Evolutionary conservation across 495 filamentous ascomycete species (phyloP).

Genomic region (Aspergillus funiculosus): DNA sequence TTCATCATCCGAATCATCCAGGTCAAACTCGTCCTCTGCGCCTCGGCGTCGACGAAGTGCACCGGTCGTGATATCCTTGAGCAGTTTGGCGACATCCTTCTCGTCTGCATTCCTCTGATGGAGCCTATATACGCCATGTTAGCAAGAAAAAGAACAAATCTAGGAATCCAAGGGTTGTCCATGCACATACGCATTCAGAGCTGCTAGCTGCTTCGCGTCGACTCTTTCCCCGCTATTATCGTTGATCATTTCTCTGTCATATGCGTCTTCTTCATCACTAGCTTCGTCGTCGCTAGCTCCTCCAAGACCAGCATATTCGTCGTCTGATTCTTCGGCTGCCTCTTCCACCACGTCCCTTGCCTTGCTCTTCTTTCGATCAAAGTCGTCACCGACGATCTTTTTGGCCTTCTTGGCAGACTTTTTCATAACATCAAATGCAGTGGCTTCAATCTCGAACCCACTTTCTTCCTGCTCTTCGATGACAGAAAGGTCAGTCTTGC

Average conservation of each 20-base stretch:
- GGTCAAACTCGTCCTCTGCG: conserved; percentile 66
- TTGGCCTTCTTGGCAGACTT: conserved; percentile 57
- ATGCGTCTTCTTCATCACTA: conserved; percentile 60
- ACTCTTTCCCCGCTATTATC: conserved; percentile 72
- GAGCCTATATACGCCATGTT: conserved; percentile 23
- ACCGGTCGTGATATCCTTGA: conserved; percentile 86
- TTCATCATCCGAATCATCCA: conserved; percentile 84
- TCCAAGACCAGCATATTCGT: conserved; percentile 94
- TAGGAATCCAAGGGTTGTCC: not conserved
- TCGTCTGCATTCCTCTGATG: conserved; percentile 50
- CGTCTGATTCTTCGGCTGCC: conserved; percentile 94
- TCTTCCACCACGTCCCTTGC: conserved; percentile 86
- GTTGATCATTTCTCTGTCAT: conserved; percentile 78
- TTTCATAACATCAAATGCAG: conserved; percentile 73
- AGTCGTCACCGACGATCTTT: conserved; percentile 47
- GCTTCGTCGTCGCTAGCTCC: conserved; percentile 85
- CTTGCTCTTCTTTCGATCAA: conserved; percentile 82
- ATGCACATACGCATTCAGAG: conserved; percentile 75
- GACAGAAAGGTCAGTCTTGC: conserved; percentile 34
- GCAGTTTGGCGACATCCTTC: conserved; percentile 80
- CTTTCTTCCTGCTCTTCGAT: conserved; percentile 37
- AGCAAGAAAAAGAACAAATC: conserved; percentile 9
- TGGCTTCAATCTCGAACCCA: conserved; percentile 41
- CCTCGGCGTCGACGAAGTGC: conserved; percentile 72
- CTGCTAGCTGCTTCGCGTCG: conserved; percentile 75